A percentile compares a stretch with the other conserved stretches of the same genome.
These are phyloP conservation scores for Diaporthe eres DNA, from an alignment of 2,329 filamentous ascomycete genomes.

Conservation along the genomic window DNA sequence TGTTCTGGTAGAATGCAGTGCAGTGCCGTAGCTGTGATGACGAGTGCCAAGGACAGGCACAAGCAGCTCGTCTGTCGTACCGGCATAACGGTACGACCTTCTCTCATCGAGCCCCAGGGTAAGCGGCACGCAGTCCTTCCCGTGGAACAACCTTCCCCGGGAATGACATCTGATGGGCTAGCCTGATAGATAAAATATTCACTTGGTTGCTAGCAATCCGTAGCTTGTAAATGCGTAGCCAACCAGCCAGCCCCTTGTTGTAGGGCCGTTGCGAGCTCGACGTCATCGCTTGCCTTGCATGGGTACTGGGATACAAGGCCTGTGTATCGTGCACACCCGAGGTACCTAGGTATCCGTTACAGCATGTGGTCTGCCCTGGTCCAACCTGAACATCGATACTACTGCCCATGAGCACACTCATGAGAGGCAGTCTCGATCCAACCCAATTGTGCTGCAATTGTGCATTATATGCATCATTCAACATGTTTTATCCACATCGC, in stretches of 20 bases:
- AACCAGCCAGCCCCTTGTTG: neutral
- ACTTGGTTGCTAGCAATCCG: neutral
- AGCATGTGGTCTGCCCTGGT: no score
- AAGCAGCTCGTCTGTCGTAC: neutral
- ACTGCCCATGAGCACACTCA: neutral
- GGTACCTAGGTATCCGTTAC: no score
- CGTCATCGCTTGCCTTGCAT: conserved; percentile 22
- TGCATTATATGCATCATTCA: neutral
- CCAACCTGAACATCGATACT: neutral
- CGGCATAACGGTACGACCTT: neutral
- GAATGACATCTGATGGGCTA: neutral
- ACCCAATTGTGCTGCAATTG: neutral
- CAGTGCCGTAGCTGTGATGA: neutral
- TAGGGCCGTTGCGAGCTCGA: conserved; percentile 1
- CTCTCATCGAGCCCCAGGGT: neutral
- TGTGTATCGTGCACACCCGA: no score
- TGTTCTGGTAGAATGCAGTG: neutral
- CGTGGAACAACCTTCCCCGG: neutral
- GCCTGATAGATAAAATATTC: neutral
- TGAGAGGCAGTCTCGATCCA: neutral
- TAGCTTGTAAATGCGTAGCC: neutral
- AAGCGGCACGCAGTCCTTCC: neutral
- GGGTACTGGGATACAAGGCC: neutral
- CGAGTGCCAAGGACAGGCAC: conserved; percentile 32
- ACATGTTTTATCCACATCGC: neutral